Evolutionary conservation across 192 early-diverging fungal genomes (phyloP).

Genomic region (Thoreauomyces humboldtii): DNA sequence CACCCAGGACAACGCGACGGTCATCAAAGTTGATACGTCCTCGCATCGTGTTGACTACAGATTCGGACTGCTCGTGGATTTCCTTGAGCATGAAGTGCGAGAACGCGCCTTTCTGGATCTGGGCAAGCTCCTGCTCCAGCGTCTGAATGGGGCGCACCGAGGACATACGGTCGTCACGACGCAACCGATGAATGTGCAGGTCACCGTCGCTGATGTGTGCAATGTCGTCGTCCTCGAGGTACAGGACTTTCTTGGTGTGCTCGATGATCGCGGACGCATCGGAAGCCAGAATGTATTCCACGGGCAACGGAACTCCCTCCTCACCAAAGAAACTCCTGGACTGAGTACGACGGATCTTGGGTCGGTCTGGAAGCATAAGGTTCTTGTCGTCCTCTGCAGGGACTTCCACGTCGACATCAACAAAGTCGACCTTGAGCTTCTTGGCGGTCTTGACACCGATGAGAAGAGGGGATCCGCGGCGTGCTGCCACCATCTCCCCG

Average conservation of each 20-base stretch:
- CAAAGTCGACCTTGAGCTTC: constrained; percentile 67
- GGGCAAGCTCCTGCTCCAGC: constrained; percentile 56
- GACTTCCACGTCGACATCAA: constrained; percentile 56
- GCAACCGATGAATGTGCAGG: constrained; percentile 62
- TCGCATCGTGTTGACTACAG: constrained; percentile 66
- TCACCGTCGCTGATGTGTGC: constrained; percentile 64
- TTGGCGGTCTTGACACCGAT: constrained; percentile 61
- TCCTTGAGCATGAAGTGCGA: constrained; percentile 67
- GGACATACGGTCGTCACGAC: constrained; percentile 55
- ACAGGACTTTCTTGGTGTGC: constrained; percentile 66
- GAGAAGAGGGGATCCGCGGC: constrained; percentile 61
- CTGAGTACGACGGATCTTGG: constrained; percentile 47
- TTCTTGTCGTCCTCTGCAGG: constrained; percentile 20
- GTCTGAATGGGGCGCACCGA: constrained; percentile 59
- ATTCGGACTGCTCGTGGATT: constrained; percentile 65
- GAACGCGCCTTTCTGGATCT: constrained; percentile 59
- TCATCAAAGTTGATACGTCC: constrained; percentile 65
- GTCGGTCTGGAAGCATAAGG: constrained; percentile 30
- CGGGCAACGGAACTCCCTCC: constrained; percentile 50
- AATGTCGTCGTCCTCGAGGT: constrained; percentile 67
- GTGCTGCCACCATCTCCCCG: constrained; percentile 55
- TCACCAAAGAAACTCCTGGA: constrained; percentile 61
- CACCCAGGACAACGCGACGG: constrained; percentile 48
- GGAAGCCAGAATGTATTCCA: constrained; percentile 64
- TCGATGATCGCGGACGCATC: constrained; percentile 67